Conservation (phyloP, 1,284 basidiomycete species). For the Trichosporon inkin region DNA sequence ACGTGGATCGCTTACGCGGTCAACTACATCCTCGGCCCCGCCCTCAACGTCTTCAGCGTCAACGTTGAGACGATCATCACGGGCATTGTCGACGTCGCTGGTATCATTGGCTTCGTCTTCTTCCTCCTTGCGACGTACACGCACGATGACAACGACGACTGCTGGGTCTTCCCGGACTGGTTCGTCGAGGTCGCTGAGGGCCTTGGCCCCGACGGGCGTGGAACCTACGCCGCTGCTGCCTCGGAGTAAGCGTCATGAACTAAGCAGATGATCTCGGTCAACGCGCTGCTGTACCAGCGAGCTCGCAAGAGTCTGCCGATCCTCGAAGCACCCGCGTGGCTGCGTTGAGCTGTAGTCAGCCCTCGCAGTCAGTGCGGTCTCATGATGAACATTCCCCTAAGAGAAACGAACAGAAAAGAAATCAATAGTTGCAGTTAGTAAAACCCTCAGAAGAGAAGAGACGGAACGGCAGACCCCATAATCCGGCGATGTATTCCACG, state of each 20-base stretch:
- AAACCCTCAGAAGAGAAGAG: background rate
- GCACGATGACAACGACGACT: conserved; percentile 42
- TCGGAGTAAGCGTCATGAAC: background rate
- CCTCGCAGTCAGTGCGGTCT: too few relatives aligned
- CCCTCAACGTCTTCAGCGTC: conserved; percentile 37
- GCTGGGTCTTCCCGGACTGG: conserved; percentile 43
- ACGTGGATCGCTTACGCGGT: conserved; percentile 43
- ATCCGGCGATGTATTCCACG: conserved; percentile 3
- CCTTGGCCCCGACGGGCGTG: conserved; percentile 33
- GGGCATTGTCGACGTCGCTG: conserved; percentile 44
- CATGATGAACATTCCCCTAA: too few relatives aligned
- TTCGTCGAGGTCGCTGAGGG: conserved; percentile 37
- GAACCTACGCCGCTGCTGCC: conserved; percentile 40
- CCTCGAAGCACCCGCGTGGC: too few relatives aligned
- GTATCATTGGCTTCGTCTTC: conserved; percentile 41
- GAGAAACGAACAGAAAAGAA: background rate
- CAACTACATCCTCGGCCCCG: conserved; percentile 40
- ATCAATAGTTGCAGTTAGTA: background rate
- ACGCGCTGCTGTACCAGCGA: background rate
- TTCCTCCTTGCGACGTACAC: conserved; percentile 44
- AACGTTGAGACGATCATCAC: conserved; percentile 46
- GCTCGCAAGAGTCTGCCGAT: background rate
- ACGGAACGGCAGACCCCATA: background rate
- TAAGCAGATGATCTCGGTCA: background rate
- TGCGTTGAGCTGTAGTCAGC: too few relatives aligned